phyloP scores from a whole-genome alignment of 2,329 filamentous ascomycete species.

The Pseudogymnoascus sp. region DNA sequence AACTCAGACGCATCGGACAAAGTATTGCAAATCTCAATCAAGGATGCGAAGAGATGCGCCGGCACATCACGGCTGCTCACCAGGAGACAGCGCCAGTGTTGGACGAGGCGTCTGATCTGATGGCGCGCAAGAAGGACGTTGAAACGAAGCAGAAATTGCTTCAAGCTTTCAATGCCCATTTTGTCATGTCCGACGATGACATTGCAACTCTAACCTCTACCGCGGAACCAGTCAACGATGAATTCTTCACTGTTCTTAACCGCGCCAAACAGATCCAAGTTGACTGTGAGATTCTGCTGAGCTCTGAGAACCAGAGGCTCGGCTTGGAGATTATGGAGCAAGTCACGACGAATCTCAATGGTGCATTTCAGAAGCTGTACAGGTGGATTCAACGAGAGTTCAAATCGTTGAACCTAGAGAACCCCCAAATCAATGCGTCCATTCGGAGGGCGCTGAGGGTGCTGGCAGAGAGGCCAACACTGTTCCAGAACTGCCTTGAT shows the following conservation, averaged over 20 bases:
- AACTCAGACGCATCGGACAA: slow-evolving; percentile 75
- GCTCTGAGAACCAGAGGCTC: slow-evolving; percentile 79
- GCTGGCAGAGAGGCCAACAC: slow-evolving; percentile 75
- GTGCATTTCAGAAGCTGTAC: slow-evolving; percentile 91
- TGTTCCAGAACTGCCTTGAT: slow-evolving; percentile 91
- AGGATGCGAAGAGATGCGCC: slow-evolving; percentile 72
- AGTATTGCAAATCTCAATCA: slow-evolving; percentile 72
- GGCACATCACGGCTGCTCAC: slow-evolving; percentile 66
- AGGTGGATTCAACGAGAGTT: slow-evolving; percentile 93
- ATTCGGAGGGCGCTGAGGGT: slow-evolving; percentile 79
- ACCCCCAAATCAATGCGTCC: slow-evolving; percentile 79
- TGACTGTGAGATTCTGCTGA: slow-evolving; percentile 82
- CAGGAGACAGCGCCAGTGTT: slow-evolving; percentile 66
- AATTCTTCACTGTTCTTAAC: slow-evolving; percentile 69
- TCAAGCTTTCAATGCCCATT: slow-evolving; percentile 69
- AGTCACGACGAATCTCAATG: slow-evolving; percentile 76
- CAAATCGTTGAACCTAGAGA: slow-evolving; percentile 85
- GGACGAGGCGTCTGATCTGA: slow-evolving; percentile 65
- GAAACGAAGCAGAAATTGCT: slow-evolving; percentile 75
- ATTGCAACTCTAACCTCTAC: slow-evolving; percentile 65
- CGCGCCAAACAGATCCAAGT: slow-evolving; percentile 80
- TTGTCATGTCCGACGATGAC: slow-evolving; percentile 77
- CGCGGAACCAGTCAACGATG: slow-evolving; percentile 74
- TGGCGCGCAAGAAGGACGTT: slow-evolving; percentile 63
- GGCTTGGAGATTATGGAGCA: slow-evolving; percentile 89